Evolutionary conservation across 768 basidiomycete species (phyloP), one percentile per base, ranked within the genome.

Genomic region (Tephrocybe sp.): DNA sequence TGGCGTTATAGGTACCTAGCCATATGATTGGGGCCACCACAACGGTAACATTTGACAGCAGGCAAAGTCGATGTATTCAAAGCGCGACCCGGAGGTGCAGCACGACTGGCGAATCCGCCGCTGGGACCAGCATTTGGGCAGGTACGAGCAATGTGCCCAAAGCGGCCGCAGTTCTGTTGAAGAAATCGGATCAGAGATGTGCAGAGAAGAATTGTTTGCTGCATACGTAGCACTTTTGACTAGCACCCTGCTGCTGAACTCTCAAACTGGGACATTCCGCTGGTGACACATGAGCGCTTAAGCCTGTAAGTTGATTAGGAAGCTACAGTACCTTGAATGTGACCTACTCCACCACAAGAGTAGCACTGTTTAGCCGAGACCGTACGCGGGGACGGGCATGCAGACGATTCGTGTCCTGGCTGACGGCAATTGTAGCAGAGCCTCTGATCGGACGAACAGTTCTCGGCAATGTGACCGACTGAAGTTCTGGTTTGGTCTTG

Each of bases 381-480:
- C 34, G 84, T 86, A 55, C 90, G 82, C 33, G 93, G 92, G 58
- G 84, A 83, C 34, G 91, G 88, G 67, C 93, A 95, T 49, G 88
- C 84, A 49, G 89, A 86, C 17, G 89, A 92, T 69, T 95, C 93
- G 61, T 95, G 93, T 34, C 93, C 93, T n/a, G 92, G 88, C 66
- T 93, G 89, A 58, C 90, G 85, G 68, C 93, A 96, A 67, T 95
- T 96, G 74, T 93, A 96, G 73, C 93, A 96, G 53, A 96, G 81
- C 61, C 91, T 84, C 67, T 90, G 84, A 62, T 89, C 88, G 57
- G 90, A 90, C 40, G 90, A 80, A 67, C 93, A 96, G 62, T 87
- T 89, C 77, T 93, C 91, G 62, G 93, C 93, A 63, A 95, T 90
- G 68, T 96, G 93, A 42, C 93, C 93, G 66, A 94, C 93, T 94